phyloP scores from a whole-genome alignment of 225 moss, liverwort and hornwort genomes.

The Neckera pumila region DNA sequence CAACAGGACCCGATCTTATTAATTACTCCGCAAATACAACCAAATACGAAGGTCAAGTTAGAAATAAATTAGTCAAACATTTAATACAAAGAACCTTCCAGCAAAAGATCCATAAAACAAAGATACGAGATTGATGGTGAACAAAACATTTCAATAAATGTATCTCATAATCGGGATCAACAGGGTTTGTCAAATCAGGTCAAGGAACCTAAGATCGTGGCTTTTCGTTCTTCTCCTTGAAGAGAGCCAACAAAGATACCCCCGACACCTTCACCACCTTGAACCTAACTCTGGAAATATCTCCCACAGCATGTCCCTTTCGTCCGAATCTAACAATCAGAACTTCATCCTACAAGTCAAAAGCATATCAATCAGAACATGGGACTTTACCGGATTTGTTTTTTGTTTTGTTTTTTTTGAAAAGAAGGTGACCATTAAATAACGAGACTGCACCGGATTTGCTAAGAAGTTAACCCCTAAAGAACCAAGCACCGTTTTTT shows the following conservation, averaged over 20 bases:
- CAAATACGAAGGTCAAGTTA: background rate
- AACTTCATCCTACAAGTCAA: slow-evolving; percentile 65
- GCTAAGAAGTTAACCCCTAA: no score
- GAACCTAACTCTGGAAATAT: slow-evolving; percentile 84
- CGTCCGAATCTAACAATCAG: slow-evolving; percentile 83
- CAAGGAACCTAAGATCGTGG: slow-evolving; percentile 56
- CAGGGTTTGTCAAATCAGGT: background rate
- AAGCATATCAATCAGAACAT: background rate
- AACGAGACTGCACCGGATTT: no score
- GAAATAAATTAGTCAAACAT: background rate
- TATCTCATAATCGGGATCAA: background rate
- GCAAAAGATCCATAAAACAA: background rate
- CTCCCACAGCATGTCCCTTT: slow-evolving; percentile 91
- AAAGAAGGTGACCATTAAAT: no score
- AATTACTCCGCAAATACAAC: background rate
- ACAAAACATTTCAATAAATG: slow-evolving; percentile 4
- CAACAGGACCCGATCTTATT: background rate
- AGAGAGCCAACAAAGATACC: slow-evolving; percentile 77
- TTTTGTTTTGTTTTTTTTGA: no score
- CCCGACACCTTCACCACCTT: slow-evolving; percentile 93
- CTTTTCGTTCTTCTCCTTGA: slow-evolving; percentile 96
- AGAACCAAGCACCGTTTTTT: no score
- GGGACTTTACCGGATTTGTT: background rate
- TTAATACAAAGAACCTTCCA: background rate
- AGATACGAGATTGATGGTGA: background rate